Conservation (phyloP, 2,329 filamentous ascomycete genomes). For the Paramyrothecium sp. region DNA sequence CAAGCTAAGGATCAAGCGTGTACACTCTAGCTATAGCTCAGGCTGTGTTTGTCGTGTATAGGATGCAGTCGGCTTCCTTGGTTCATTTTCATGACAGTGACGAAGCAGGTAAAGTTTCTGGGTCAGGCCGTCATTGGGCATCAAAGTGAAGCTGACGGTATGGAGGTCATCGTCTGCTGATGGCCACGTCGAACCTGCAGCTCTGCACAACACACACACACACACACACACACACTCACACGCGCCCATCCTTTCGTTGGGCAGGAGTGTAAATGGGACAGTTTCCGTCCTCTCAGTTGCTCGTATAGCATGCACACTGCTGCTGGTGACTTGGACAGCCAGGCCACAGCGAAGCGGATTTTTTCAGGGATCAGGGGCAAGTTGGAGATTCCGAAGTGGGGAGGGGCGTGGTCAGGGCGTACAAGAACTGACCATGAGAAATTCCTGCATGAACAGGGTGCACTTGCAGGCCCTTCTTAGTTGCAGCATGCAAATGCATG, state of each 20-base stretch:
- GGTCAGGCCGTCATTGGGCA: conserved; percentile 26
- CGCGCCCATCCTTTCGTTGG: conserved; percentile 14
- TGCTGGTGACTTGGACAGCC: background rate
- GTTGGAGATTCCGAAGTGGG: background rate
- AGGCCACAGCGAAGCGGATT: background rate
- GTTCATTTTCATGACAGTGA: background rate
- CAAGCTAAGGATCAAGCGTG: too few relatives aligned
- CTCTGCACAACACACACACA: background rate
- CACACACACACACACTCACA: conserved; percentile 3
- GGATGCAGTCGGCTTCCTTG: background rate
- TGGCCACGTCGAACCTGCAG: conserved; percentile 2
- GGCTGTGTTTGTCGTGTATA: too few relatives aligned
- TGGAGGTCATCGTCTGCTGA: background rate
- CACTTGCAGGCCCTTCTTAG: conserved; percentile 17
- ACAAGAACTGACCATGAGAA: conserved; percentile 6
- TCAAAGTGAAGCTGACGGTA: conserved; percentile 12
- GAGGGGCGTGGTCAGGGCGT: background rate
- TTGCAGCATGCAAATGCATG: conserved; percentile 29
- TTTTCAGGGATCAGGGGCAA: background rate
- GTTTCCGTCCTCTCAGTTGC: too few relatives aligned
- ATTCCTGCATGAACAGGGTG: conserved; percentile 26
- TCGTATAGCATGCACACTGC: background rate
- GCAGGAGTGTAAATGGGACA: conserved; percentile 18
- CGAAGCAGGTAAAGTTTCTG: background rate
- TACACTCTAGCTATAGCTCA: too few relatives aligned